Evolutionary conservation across 2,329 filamentous ascomycete species (phyloP), one percentile per base, ranked within the genome.

Genomic region (Knufia fluminis): DNA sequence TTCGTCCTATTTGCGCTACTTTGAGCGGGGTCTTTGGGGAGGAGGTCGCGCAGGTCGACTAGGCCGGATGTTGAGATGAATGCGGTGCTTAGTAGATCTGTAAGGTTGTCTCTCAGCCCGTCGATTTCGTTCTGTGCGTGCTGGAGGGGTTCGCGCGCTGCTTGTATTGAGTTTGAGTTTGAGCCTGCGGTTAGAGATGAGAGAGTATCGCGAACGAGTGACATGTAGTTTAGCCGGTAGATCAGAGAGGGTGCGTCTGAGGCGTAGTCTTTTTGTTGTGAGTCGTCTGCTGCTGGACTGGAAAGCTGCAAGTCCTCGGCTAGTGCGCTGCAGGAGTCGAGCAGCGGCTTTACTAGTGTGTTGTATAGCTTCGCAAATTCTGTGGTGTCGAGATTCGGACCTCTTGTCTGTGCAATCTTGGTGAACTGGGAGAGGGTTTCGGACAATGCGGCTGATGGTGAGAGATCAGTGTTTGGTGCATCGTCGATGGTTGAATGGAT

Each of bases 281-380:
- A n/a, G n/a, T n/a, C 33, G 28, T n/a, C 33, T 17, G 33, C 16
- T 7, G 33, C 16, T 36, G 33, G 33, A 17, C n/a, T n/a, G n/a
- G n/a, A n/a, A n/a, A 6, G 6, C n/a, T 36, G 33, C 16, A 36
- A 16, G 9, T 14, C 16, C 17, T 49, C 76, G 10, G 83, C 76
- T 60, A 92, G 77, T 49, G 80, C 82, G 52, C 83, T 77, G 61
- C 85, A 88, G n/a, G 80, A 81, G 12, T 78, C 73, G 39, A 97
- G 70, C 66, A 92, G 96, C 0, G 92, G 91, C 57, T 95, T 86
- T 31, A 97, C 80, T 74, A 95, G 85, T 45, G 97, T 82, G 4
- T 80, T 75, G 31, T 76, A 78, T 7, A 98, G 72, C 57, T 86
- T 85, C 56, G 88, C 82, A 1, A 98, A 72, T 4, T 88, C 83